Conservation (phyloP, 75 land plant species). For the Adiantum capillusveneris region DNA sequence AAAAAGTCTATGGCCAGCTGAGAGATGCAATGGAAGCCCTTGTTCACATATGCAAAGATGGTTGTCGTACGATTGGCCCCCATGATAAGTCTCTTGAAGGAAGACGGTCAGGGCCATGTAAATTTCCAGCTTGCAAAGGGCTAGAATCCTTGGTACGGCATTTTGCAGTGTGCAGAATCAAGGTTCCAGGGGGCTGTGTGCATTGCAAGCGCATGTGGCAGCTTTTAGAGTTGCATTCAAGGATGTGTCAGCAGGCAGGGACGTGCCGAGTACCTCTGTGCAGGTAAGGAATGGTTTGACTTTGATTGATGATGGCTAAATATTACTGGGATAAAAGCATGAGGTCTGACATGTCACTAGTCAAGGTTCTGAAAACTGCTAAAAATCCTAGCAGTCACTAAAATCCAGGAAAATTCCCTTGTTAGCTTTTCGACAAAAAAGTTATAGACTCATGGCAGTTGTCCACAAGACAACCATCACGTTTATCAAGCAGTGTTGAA, state of each 20-base stretch:
- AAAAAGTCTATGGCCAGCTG: conserved; percentile 63
- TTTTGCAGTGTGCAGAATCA: conserved; percentile 57
- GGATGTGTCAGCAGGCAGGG: conserved; percentile 54
- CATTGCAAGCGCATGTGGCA: conserved; percentile 98
- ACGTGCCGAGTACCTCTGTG: conserved; percentile 85
- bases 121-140: conserved; percentile 76
- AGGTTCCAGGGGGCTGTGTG: conserved; percentile 77
- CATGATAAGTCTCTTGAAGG: conserved; percentile 62
- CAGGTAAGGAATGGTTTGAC: conserved; percentile 42
- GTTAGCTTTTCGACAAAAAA: too few relatives aligned
- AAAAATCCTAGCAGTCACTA: too few relatives aligned
- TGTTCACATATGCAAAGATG: conserved; percentile 87
- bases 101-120: conserved; percentile 39
- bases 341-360: too few relatives aligned
- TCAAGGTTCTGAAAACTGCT: too few relatives aligned
- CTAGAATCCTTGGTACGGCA: conserved; percentile 76
- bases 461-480: too few relatives aligned
- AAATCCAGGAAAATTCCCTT: too few relatives aligned
- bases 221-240: conserved; percentile 83
- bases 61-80: conserved; percentile 94
- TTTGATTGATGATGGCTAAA: too few relatives aligned
- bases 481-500: too few relatives aligned
- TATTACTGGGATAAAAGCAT: too few relatives aligned
- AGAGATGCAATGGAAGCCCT: conserved; percentile 92
- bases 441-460: too few relatives aligned